phyloP scores from a whole-genome alignment of 1,284 basidiomycete genomes.

The Sanghuangporus weigelae region DNA sequence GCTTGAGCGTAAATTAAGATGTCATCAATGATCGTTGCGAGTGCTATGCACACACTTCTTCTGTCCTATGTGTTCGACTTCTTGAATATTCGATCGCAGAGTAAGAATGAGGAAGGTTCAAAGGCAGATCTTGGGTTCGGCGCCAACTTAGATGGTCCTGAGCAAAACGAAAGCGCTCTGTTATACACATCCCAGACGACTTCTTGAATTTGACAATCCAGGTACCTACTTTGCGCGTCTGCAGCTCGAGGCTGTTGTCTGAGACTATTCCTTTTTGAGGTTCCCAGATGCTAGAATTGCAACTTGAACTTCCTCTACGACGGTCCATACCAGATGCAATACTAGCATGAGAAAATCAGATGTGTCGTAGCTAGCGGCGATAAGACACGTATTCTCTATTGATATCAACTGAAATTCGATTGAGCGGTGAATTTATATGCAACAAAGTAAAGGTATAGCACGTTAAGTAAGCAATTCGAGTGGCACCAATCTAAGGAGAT shows the following conservation, averaged over 20 bases:
- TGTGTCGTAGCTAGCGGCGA: not conserved
- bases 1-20: not conserved
- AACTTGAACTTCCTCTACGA: not conserved
- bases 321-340: not conserved
- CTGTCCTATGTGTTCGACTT: no score
- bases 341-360: not conserved
- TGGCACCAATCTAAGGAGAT: no score
- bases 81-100: no score
- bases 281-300: not conserved
- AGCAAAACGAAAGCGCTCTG: not conserved
- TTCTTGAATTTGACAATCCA: not conserved
- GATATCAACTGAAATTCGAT: no score
- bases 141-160: no score
- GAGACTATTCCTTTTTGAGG: not conserved
- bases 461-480: no score
- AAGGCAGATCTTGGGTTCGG: no score
- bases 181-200: not conserved
- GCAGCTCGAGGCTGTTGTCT: not conserved
- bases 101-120: no score
- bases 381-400: no score
- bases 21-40: not conserved
- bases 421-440: no score
- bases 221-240: not conserved
- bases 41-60: not conserved
- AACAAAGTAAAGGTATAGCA: no score